Base-by-base conservation (phyloP, 441 rosid genomes). In the Gossypium laxum region DNA sequence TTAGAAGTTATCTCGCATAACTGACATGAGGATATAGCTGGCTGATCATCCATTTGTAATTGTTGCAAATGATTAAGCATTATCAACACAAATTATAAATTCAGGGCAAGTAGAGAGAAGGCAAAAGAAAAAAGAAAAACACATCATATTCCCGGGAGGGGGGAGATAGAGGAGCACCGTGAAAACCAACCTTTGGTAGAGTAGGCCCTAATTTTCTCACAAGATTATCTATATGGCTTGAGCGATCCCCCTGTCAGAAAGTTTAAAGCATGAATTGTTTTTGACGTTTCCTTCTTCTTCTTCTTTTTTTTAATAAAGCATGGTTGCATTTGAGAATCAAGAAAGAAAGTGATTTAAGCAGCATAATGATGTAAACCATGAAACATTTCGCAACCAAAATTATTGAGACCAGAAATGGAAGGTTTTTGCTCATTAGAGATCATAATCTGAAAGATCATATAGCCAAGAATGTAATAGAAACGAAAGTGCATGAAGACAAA, bases 141-240 rank as follows among this genome's bases (percentile, higher is more conserved):
- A 59, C 19, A 75, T 71, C 48, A 68, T 22, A 50, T 15, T 24
- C 67, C 55, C 12, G 41, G 41, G 45, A 28, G 57, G 3, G 32
- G 17, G 63, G 6, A 8, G 47, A 72, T 15, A 22, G 30, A 77
- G 65, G 70, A 54, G 57, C 28, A 80, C 43, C 32, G 26, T 30
- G 43, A 45, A 66, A 24, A 34, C 79, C 71, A 82, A 90, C 95
- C 91, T 87, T 84, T 67, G 85, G 77, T 77, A 88, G 78, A 15
- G 80, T 76, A 70, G 91, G 92, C 62, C 72, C 79, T 54, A 86
- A 72, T 72, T 82, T 83, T 11, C 78, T 57, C 26, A 88, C 77
- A 55, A 85, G 80, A 21, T 85, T 82, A 69, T 82, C 70, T 18
- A 84, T 79, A 8, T 79, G 88, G 67, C 68, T 75, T 0, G 84